A percentile compares a stretch with the other conserved stretches of the same genome.
These are phyloP conservation scores for Pichiaceae sp. DNA, from an alignment of 1,139 yeast genomes.

Conservation along the genomic window DNA sequence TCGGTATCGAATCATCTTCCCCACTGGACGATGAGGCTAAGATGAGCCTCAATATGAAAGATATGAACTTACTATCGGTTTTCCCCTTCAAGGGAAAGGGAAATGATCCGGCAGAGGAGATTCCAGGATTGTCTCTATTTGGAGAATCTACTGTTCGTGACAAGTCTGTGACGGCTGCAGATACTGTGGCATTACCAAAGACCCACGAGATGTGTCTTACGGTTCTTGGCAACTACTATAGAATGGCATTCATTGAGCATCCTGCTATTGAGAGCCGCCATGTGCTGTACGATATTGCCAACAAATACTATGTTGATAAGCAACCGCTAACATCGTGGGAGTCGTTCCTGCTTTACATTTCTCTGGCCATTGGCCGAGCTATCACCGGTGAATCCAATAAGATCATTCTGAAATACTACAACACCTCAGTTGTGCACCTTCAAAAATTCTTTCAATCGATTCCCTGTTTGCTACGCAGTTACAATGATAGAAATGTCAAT, in stretches of 20 bases:
- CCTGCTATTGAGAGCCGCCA: conserved; percentile 6
- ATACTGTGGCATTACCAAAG: conserved; percentile 3
- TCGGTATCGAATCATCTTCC: conserved; percentile 4
- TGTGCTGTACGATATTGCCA: conserved; percentile 1
- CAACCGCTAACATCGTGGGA: conserved; percentile 9
- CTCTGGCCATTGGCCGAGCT: conserved; percentile 16
- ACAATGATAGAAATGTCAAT: neutral
- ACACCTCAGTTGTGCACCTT: conserved; percentile 8
- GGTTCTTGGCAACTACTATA: conserved; percentile 7
- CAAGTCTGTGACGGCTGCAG: neutral
- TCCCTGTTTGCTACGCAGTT: conserved; percentile 3
- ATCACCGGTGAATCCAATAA: conserved; percentile 11
- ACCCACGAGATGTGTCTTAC: neutral
- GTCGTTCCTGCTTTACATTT: conserved; percentile 10
- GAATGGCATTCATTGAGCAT: conserved; percentile 9
- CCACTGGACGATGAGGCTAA: neutral
- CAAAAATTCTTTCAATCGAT: conserved; percentile 5
- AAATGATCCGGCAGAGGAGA: conserved; percentile 4
- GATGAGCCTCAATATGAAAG: conserved; percentile 5
- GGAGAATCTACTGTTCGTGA: conserved; percentile 6
- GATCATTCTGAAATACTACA: conserved; percentile 5
- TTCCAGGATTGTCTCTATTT: conserved; percentile 8
- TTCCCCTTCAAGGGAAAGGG: conserved; percentile 9
- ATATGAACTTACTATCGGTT: conserved; percentile 9
- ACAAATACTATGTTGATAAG: conserved; percentile 3